phyloP scores from a whole-genome alignment of 2,329 filamentous ascomycete species.

The Epichloe bromicola region DNA sequence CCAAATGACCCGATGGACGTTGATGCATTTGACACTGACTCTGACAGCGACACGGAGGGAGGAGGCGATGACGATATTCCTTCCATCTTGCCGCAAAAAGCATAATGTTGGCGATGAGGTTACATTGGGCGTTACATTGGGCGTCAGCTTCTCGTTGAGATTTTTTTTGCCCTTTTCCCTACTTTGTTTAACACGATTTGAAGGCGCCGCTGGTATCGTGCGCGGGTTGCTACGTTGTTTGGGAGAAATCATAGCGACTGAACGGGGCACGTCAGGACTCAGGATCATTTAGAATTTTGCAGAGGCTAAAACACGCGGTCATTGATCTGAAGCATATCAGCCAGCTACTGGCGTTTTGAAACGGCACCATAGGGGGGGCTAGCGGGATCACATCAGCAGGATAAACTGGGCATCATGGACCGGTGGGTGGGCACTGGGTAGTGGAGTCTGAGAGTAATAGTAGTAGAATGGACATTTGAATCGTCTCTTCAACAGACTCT shows the following conservation, averaged over 20 bases:
- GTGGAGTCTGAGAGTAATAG: no score
- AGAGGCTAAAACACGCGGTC: background rate
- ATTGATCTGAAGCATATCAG: background rate
- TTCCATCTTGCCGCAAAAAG: conserved; percentile 6
- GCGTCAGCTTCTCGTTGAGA: background rate
- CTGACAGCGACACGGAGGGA: conserved; percentile 6
- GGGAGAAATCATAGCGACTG: background rate
- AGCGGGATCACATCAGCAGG: background rate
- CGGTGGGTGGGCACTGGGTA: no score
- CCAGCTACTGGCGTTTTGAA: no score
- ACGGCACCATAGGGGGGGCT: background rate
- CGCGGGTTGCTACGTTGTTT: background rate
- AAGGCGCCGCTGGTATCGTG: background rate
- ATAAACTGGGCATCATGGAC: no score
- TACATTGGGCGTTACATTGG: background rate
- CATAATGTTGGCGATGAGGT: background rate
- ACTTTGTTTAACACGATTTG: background rate
- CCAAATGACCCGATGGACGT: conserved; percentile 15
- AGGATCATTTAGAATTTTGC: background rate
- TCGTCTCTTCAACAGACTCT: no score
- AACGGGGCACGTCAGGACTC: background rate
- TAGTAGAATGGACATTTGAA: no score
- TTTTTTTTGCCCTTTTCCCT: background rate
- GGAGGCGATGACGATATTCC: conserved; percentile 18
- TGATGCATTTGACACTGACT: conserved; percentile 2